Evolutionary conservation across 2,329 filamentous ascomycete genomes (phyloP).

Genomic region (Colletotrichum sp.): DNA sequence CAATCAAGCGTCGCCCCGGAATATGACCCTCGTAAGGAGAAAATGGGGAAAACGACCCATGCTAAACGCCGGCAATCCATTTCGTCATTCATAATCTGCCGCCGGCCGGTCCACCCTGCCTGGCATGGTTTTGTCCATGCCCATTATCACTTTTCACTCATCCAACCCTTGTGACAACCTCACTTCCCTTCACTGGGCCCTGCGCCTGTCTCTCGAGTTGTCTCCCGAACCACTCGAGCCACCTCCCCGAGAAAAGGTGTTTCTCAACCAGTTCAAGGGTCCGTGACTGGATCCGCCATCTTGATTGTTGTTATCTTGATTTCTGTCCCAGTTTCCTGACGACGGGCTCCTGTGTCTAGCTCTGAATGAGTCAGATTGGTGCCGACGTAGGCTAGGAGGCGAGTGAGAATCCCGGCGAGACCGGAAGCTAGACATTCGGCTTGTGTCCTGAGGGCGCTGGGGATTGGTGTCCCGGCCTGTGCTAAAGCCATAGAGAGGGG

Average conservation of each 20-base stretch:
- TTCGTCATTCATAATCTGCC: slow-evolving; percentile 16
- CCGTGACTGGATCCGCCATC: slow-evolving; percentile 39
- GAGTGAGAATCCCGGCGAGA: slow-evolving; percentile 43
- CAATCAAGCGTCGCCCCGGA: background rate
- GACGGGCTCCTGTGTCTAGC: slow-evolving; percentile 45
- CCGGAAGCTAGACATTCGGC: slow-evolving; percentile 21
- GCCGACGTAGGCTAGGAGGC: slow-evolving; percentile 37
- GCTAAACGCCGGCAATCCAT: slow-evolving; percentile 14
- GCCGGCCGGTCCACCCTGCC: background rate
- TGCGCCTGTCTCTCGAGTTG: background rate
- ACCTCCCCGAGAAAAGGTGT: slow-evolving; percentile 36
- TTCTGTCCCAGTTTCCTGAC: slow-evolving; percentile 33
- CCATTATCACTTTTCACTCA: background rate
- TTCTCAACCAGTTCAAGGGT: slow-evolving; percentile 49
- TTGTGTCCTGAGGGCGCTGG: background rate
- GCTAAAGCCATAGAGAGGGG: background rate
- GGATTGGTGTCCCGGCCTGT: background rate
- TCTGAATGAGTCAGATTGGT: slow-evolving; percentile 30
- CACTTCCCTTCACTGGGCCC: background rate
- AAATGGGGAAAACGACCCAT: background rate
- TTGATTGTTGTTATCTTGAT: slow-evolving; percentile 26
- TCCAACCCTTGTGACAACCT: background rate
- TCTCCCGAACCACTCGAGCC: slow-evolving; percentile 18
- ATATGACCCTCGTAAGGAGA: background rate
- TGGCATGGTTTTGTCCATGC: background rate